A percentile compares a stretch with the other conserved stretches of the same genome.
Evolutionary conservation across 306 rosid genomes (phyloP).

Genomic region (Vigna mungo): DNA sequence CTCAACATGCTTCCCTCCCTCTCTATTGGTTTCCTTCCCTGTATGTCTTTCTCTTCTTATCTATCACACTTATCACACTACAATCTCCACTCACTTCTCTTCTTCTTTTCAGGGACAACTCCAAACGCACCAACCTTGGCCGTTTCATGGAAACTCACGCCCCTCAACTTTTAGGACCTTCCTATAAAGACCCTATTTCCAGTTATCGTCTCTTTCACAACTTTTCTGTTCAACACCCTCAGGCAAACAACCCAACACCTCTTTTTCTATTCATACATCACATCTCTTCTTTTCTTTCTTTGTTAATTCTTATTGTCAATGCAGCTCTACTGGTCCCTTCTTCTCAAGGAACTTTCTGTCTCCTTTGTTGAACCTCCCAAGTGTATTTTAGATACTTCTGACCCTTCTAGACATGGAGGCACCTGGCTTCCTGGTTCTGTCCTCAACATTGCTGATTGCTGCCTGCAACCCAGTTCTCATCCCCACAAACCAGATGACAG

Average conservation of each 20-base stretch:
- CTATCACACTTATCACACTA: background rate
- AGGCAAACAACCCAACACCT: constrained; percentile 45
- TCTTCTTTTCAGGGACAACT: constrained; percentile 51
- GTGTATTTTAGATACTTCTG: constrained; percentile 64
- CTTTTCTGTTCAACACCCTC: constrained; percentile 66
- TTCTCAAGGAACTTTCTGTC: constrained; percentile 73
- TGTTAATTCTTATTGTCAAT: background rate
- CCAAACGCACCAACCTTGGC: constrained; percentile 69
- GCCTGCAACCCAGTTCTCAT: constrained; percentile 60
- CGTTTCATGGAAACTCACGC: constrained; percentile 73
- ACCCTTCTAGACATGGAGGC: constrained; percentile 63
- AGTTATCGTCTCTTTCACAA: constrained; percentile 72
- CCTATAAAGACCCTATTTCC: constrained; percentile 76
- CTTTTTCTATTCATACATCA: background rate
- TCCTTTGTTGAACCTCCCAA: constrained; percentile 65
- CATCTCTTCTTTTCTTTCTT: background rate
- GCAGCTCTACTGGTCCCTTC: constrained; percentile 86
- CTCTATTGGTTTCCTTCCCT: constrained; percentile 83
- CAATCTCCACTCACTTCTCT: background rate
- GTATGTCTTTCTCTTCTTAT: constrained; percentile 41
- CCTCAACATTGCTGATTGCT: constrained; percentile 84
- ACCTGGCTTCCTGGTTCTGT: constrained; percentile 80
- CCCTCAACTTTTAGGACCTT: constrained; percentile 64
- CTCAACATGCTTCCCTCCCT: constrained; percentile 54
- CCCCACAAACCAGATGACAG: constrained; percentile 67